These are phyloP conservation scores for Tremella fuciformis DNA, from an alignment of 768 basidiomycete genomes.

Conservation along the genomic window DNA sequence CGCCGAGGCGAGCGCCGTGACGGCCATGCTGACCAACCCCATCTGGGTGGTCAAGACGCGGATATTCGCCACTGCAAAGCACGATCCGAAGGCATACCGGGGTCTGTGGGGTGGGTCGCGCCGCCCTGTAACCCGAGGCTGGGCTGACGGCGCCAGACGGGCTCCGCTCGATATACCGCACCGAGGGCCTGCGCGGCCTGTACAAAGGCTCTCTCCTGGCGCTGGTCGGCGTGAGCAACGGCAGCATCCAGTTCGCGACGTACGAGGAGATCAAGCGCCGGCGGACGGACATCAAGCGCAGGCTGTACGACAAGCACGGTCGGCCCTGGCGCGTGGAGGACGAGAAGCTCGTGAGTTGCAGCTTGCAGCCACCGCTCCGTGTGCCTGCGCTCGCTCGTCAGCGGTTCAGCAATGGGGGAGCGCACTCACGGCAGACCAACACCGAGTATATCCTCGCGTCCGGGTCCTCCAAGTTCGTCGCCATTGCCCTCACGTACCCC, in stretches of 20 bases:
- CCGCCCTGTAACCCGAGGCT: background rate
- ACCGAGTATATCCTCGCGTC: slow-evolving; percentile 87
- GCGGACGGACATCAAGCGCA: slow-evolving; percentile 69
- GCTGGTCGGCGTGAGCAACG: slow-evolving; percentile 87
- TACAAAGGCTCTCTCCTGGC: slow-evolving; percentile 85
- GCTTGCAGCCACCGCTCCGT: no score
- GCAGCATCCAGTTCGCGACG: slow-evolving; percentile 90
- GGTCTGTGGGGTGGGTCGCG: slow-evolving; percentile 68
- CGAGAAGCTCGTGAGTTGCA: slow-evolving; percentile 76
- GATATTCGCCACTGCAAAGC: slow-evolving; percentile 78
- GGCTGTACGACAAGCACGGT: slow-evolving; percentile 62
- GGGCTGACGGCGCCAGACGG: slow-evolving; percentile 59
- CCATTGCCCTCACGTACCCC: slow-evolving; percentile 83
- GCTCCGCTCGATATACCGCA: slow-evolving; percentile 64
- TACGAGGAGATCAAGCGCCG: slow-evolving; percentile 95
- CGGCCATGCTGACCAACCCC: slow-evolving; percentile 92
- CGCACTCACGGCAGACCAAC: slow-evolving; percentile 67
- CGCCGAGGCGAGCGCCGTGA: slow-evolving; percentile 94
- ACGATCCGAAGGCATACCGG: slow-evolving; percentile 70
- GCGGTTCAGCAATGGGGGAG: background rate
- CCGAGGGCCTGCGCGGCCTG: slow-evolving; percentile 75
- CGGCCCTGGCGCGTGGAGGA: slow-evolving; percentile 66
- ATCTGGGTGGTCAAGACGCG: slow-evolving; percentile 97
- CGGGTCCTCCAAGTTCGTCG: slow-evolving; percentile 79
- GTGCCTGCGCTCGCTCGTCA: background rate